phyloP scores from a whole-genome alignment of 345 rosid species.

The Cardamine occulta region DNA sequence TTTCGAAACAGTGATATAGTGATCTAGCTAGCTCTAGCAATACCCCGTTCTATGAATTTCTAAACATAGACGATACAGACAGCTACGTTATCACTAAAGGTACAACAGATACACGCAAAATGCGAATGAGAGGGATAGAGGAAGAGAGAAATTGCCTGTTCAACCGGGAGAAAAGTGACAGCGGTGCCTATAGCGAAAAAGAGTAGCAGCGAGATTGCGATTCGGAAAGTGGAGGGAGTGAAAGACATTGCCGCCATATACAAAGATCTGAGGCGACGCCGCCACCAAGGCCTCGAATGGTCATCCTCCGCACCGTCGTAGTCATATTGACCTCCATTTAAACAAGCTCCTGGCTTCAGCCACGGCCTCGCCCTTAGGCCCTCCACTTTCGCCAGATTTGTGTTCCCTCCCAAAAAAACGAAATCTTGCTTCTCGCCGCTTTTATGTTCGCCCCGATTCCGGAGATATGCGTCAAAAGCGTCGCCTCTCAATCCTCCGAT shows the following conservation, averaged over 20 bases:
- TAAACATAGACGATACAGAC: not conserved
- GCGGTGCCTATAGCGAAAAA: slow-evolving; percentile 43
- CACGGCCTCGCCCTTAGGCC: slow-evolving; percentile 47
- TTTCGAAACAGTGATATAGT: not conserved
- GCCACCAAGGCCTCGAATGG: slow-evolving; percentile 47
- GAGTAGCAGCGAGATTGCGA: slow-evolving; percentile 50
- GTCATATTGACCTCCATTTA: slow-evolving; percentile 28
- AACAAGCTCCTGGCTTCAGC: slow-evolving; percentile 45
- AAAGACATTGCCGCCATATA: slow-evolving; percentile 41
- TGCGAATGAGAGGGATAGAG: not conserved
- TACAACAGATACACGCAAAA: not conserved
- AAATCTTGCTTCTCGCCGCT: slow-evolving; percentile 15
- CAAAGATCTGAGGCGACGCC: slow-evolving; percentile 43
- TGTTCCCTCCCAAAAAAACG: slow-evolving; percentile 18
- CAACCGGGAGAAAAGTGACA: slow-evolving; percentile 50
- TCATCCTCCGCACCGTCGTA: slow-evolving; percentile 38
- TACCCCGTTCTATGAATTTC: not conserved
- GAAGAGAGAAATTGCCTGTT: slow-evolving; percentile 41
- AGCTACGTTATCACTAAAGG: slow-evolving; percentile 18
- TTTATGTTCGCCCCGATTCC: not conserved
- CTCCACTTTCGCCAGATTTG: slow-evolving; percentile 48
- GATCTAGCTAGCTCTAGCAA: slow-evolving; percentile 1
- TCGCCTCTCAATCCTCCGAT: slow-evolving; percentile 14
- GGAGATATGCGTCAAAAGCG: slow-evolving; percentile 23
- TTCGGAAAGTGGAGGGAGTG: slow-evolving; percentile 43